These are phyloP conservation scores for Neurospora intermedia DNA, from an alignment of 495 filamentous ascomycete genomes.

Conservation along the genomic window DNA sequence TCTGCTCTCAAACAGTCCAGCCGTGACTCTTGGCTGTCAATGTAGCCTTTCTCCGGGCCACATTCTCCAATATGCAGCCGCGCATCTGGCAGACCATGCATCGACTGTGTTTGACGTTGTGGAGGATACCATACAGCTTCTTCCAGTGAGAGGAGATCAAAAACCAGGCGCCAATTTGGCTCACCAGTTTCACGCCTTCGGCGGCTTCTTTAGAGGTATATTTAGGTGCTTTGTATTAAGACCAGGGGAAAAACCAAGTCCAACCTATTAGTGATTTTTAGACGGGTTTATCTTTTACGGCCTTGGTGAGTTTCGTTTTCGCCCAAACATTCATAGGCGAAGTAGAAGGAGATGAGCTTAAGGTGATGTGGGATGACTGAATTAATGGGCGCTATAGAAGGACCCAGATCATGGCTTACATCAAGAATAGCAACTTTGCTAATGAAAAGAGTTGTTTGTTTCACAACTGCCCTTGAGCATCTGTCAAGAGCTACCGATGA, in stretches of 20 bases:
- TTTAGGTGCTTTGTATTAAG: neutral
- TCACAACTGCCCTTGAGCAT: neutral
- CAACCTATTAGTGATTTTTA: neutral
- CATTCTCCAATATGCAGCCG: neutral
- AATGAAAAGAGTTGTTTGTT: neutral
- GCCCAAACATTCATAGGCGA: neutral
- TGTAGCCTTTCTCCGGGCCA: neutral
- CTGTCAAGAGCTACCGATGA: neutral
- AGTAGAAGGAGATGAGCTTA: neutral
- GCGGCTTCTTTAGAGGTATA: neutral
- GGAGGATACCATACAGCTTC: neutral
- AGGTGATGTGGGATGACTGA: neutral
- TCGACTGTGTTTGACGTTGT: neutral
- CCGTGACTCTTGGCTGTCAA: neutral
- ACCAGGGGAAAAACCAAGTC: neutral
- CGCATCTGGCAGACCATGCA: neutral
- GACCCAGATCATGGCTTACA: neutral
- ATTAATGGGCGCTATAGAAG: neutral
- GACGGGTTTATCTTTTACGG: too few species aligned
- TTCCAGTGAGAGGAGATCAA: neutral
- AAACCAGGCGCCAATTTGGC: neutral
- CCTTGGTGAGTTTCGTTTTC: neutral
- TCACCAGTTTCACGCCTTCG: neutral
- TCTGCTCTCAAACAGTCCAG: neutral
- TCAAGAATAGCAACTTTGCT: neutral